These are phyloP conservation scores for Stachybotrys elegans DNA, from an alignment of 2,329 filamentous ascomycete genomes.

Conservation along the genomic window DNA sequence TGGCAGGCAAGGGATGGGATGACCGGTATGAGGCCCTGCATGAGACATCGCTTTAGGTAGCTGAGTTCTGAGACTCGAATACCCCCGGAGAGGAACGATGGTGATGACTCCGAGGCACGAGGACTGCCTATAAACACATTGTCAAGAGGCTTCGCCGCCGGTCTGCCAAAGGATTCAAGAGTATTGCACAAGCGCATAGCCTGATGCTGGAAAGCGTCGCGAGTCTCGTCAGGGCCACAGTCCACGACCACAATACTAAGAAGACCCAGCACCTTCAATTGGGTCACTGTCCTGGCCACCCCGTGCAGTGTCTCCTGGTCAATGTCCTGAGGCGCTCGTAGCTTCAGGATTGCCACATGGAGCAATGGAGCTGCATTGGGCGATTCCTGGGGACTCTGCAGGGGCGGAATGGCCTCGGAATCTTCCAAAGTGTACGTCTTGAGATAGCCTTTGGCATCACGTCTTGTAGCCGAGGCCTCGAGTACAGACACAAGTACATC, in stretches of 20 bases:
- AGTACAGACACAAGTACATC: conserved; percentile 85
- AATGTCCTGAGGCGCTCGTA: conserved; percentile 68
- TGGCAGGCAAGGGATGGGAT: conserved; percentile 36
- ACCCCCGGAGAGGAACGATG: conserved; percentile 16
- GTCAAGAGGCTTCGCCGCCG: conserved; percentile 65
- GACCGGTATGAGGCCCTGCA: conserved; percentile 30
- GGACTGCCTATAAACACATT: conserved; percentile 18
- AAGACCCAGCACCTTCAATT: conserved; percentile 77
- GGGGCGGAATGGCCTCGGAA: conserved; percentile 16
- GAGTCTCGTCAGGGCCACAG: conserved; percentile 42
- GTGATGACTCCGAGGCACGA: neutral
- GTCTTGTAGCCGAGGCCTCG: conserved; percentile 83
- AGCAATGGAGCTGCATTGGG: conserved; percentile 22
- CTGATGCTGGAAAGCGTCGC: conserved; percentile 51
- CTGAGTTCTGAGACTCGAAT: conserved; percentile 25
- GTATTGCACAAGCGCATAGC: conserved; percentile 69
- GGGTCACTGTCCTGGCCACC: conserved; percentile 76
- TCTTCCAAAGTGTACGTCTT: conserved; percentile 63
- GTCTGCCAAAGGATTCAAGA: conserved; percentile 63
- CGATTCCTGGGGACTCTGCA: conserved; percentile 28
- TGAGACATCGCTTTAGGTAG: conserved; percentile 25
- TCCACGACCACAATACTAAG: conserved; percentile 80
- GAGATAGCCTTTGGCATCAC: conserved; percentile 88
- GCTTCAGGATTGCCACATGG: conserved; percentile 79
- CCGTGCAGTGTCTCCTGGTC: conserved; percentile 65